These are phyloP conservation scores for Backusella australiensis DNA, from an alignment of 192 early-diverging fungal genomes.

Conservation along the genomic window DNA sequence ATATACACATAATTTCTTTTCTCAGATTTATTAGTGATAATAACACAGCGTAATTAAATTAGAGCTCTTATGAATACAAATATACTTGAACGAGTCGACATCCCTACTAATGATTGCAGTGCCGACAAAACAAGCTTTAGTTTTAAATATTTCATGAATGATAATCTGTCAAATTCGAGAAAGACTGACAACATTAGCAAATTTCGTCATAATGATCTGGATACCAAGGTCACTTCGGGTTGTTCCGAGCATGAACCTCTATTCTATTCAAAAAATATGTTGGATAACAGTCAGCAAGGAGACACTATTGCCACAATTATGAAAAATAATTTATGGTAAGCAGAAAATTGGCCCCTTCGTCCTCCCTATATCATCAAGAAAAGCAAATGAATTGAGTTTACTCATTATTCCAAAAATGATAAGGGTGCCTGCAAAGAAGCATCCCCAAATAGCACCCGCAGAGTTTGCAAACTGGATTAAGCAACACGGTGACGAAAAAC, in stretches of 20 bases:
- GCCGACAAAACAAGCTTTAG: neutral
- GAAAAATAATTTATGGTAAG: conserved; percentile 5
- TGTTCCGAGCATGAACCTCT: neutral
- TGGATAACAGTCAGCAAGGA: neutral
- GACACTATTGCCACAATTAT: neutral
- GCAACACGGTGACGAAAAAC: neutral
- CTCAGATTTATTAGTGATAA: neutral
- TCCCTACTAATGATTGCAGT: neutral
- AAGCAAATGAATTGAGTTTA: neutral
- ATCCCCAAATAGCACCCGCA: neutral
- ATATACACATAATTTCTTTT: neutral
- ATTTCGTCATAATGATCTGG: neutral
- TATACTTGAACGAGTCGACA: neutral
- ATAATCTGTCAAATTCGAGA: neutral
- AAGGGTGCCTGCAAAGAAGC: neutral
- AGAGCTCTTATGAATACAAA: neutral
- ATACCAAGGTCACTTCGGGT: neutral
- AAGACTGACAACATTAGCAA: neutral
- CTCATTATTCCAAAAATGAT: neutral
- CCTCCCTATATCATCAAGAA: neutral
- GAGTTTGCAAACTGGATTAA: neutral
- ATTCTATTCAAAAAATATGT: neutral
- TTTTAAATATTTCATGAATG: neutral
- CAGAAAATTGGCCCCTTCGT: neutral
- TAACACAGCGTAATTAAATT: neutral